phyloP scores from a whole-genome alignment of 306 rosid genomes.

The Corylus americana region DNA sequence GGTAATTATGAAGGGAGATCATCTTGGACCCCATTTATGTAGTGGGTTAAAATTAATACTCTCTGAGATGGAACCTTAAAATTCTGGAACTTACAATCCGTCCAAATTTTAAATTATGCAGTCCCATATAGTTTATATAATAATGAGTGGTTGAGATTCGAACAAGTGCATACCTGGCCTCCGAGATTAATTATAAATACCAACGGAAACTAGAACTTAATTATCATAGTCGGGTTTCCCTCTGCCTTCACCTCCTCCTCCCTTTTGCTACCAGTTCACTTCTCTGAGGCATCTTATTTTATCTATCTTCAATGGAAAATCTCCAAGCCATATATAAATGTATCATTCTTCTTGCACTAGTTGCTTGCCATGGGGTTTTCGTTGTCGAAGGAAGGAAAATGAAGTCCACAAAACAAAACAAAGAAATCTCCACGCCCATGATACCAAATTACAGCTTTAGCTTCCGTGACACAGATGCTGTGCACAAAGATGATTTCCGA shows the following conservation, averaged over 20 bases:
- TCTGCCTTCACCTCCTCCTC: neutral
- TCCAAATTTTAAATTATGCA: slow-evolving; percentile 20
- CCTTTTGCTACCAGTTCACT: neutral
- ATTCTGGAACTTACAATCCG: slow-evolving; percentile 16
- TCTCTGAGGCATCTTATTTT: neutral
- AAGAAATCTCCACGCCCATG: neutral
- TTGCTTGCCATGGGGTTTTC: slow-evolving; percentile 17
- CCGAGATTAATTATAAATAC: slow-evolving; percentile 25
- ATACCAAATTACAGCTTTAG: neutral
- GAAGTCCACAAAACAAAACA: slow-evolving; percentile 1
- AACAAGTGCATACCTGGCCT: neutral
- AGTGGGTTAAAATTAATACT: neutral
- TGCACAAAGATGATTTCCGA: slow-evolving; percentile 29
- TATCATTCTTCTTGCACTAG: slow-evolving; percentile 23
- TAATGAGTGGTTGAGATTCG: slow-evolving; percentile 19
- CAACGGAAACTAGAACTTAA: slow-evolving; percentile 3
- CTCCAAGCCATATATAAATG: neutral
- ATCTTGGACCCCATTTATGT: neutral
- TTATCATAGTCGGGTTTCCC: slow-evolving; percentile 1
- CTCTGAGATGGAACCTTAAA: neutral
- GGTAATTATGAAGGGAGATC: neutral
- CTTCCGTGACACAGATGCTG: neutral
- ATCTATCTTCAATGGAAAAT: slow-evolving; percentile 21
- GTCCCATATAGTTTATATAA: slow-evolving; percentile 5
- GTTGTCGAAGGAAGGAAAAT: slow-evolving; percentile 26